Percentiles rank a stretch among this genome's conserved stretches.
Evolutionary conservation across 169 alveolate genomes (phyloP).

Genomic region (Plasmodium falciparum): DNA sequence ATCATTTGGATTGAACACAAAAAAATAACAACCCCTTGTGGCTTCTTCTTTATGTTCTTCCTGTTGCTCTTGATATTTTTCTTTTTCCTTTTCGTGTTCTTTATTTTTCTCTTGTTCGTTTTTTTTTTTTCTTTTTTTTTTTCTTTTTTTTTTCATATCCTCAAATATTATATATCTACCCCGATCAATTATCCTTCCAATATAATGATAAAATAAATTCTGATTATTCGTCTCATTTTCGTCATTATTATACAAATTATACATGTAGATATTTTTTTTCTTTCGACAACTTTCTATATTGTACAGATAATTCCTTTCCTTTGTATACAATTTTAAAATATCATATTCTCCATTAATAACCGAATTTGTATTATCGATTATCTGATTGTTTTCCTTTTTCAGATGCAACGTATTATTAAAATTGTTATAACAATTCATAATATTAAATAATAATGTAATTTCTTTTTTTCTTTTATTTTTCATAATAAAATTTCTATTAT

Average conservation of each 20-base stretch:
- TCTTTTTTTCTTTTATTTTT: constrained; percentile 5
- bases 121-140: neutral
- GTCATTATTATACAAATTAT: constrained; percentile 36
- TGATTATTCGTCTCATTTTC: constrained; percentile 30
- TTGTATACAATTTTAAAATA: constrained; percentile 24
- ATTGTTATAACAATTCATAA: too few relatives aligned
- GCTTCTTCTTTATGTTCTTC: neutral
- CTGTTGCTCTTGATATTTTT: neutral
- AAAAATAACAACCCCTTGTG: neutral
- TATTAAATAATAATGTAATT: neutral
- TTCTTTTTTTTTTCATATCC: constrained; percentile 4
- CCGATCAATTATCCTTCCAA: constrained; percentile 29
- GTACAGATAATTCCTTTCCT: constrained; percentile 30
- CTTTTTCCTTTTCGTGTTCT: neutral
- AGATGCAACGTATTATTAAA: too few relatives aligned
- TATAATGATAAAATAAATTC: constrained; percentile 35
- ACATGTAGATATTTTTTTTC: constrained; percentile 16
- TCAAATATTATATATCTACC: neutral
- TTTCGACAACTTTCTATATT: constrained; percentile 58
- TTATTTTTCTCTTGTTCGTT: neutral
- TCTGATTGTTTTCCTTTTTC: too few relatives aligned
- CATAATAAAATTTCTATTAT: neutral
- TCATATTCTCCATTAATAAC: constrained; percentile 23
- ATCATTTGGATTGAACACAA: constrained; percentile 29
- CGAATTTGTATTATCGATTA: too few relatives aligned